Base-by-base conservation (phyloP, 345 rosid species). In the Dipteronia dyeriana region DNA sequence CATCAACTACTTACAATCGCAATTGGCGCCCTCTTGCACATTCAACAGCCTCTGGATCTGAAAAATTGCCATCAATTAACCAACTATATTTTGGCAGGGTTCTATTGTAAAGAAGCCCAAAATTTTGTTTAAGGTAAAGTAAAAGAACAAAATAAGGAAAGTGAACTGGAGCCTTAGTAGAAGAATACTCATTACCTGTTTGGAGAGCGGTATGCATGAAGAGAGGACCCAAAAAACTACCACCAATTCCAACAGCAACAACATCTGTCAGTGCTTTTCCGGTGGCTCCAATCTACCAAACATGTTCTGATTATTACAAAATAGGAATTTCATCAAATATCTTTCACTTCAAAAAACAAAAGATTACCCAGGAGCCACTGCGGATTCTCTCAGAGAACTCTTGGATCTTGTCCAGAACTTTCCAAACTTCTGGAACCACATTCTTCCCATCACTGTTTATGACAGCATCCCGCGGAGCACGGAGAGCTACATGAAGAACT, bases 191-290 rank as follows among this genome's bases (percentile, higher is more conserved):
- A 70, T 22, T 75, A 95, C 98, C 98, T 86, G 99, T 92, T 83
- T 92, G 99, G 64, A 94, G 92, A 83, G 97, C 95, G 5, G 95
- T 91, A 78, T 96, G 99, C 45, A 92, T 95, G 85, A 96, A 96
- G 57, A 96, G 88, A 84, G 98, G 98, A 77, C 98, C 99, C 75
- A 96, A 84, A 79, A 96, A 96, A 88, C 99, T 94, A 76, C 98
- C 99, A 76, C 99, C 99, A 82, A 96, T 96, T 79, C 99, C 97
- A 71, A 96, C 43, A 8, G 97, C 91, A 82, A 96, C 61, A 59
- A 96, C 98, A 90, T 96, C 90, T 81, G 88, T 92, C 75, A 96
- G 86, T 5, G 86, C 80, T 82, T 96, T 91, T 53, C 99, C 98
- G 3, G 99, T 96, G 71, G 98, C 94, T 77, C 99, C 99, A 81